These are phyloP conservation scores for Pittosporum tobira DNA, from an alignment of 129 eudicot species.

Conservation along the genomic window DNA sequence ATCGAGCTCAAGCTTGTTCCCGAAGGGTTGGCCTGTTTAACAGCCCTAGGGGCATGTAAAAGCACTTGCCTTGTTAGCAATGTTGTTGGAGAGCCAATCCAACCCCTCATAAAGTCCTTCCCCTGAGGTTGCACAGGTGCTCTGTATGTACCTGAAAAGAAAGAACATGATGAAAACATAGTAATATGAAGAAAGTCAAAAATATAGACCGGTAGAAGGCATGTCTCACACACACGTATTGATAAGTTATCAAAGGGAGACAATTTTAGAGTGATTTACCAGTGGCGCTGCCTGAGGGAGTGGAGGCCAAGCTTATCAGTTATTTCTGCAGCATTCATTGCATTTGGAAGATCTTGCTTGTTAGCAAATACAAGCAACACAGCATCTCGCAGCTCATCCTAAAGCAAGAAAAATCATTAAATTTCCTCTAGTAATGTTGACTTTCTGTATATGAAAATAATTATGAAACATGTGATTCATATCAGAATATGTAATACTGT, in stretches of 20 bases:
- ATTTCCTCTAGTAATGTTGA: not conserved
- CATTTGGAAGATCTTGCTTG: conserved; percentile 99
- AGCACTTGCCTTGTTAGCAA: conserved; percentile 84
- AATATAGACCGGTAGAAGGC: not conserved
- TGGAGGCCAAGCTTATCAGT: conserved; percentile 99
- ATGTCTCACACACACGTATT: not conserved
- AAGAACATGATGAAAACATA: not conserved
- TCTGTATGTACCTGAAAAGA: conserved; percentile 90
- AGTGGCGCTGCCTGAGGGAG: conserved; percentile 99
- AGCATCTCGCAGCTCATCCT: conserved; percentile 99
- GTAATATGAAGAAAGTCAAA: not conserved
- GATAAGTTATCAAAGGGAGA: not conserved
- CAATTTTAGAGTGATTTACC: conserved; percentile 31
- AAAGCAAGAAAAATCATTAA: conserved; percentile 17
- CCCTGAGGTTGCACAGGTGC: conserved; percentile 99
- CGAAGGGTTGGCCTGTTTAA: no score
- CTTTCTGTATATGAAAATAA: no score
- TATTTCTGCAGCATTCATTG: conserved; percentile 99
- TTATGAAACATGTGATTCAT: no score
- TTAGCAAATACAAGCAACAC: conserved; percentile 96
- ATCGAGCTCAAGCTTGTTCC: no score
- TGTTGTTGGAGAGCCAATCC: conserved; percentile 99
- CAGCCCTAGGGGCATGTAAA: no score
- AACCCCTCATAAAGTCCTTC: conserved; percentile 98
- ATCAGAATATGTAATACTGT: no score